Base-by-base conservation (phyloP, 306 rosid species). In the Castanea crenata region DNA sequence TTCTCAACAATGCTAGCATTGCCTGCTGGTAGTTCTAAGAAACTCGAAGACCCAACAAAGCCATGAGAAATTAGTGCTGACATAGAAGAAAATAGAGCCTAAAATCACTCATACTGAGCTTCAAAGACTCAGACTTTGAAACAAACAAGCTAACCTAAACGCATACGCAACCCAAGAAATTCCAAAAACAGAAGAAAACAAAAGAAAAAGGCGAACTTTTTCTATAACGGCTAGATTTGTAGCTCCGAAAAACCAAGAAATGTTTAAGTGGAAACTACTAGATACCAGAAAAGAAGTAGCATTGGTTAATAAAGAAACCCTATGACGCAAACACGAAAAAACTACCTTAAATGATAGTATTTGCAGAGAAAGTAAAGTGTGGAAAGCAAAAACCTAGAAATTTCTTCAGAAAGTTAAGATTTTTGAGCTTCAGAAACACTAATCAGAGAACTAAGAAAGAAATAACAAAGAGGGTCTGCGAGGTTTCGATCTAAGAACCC, bases 151-250 rank as follows among this genome's bases (percentile, higher is more conserved):
- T 55, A 81, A 38, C 75, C 77, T 80, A 70, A 80, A 27, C 29
- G 27, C 58, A 79, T 69, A 80, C 62, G 69, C 73, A 13, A 44
- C 19, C 58, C 61, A n/a, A 21, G 18, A 9, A 41, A n/a, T 14
- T 25, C 59, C 31, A 75, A 38, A 55, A 55, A 78, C 34, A 78
- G 35, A 19, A 46, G 18, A 52, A 35, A 19, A 16, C 73, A 20
- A 55, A 71, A 35, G 7, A 3, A 35, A 35, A 59, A 71, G 4
- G 41, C 13, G 31, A 59, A 54, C 73, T 55, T 12, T 78, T 52
- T 27, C 29, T 46, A 27, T 46, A 89, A 89, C 88, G 89, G 93
- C 81, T 80, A 80, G 86, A 88, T 80, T 86, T 61, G 74, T 74
- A 74, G 72, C 35, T 75, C 55, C 1, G 14, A 16, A 56, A 49